Evolutionary conservation across 495 filamentous ascomycete species (phyloP).

Genomic region (Talaromyces proteolyticus): DNA sequence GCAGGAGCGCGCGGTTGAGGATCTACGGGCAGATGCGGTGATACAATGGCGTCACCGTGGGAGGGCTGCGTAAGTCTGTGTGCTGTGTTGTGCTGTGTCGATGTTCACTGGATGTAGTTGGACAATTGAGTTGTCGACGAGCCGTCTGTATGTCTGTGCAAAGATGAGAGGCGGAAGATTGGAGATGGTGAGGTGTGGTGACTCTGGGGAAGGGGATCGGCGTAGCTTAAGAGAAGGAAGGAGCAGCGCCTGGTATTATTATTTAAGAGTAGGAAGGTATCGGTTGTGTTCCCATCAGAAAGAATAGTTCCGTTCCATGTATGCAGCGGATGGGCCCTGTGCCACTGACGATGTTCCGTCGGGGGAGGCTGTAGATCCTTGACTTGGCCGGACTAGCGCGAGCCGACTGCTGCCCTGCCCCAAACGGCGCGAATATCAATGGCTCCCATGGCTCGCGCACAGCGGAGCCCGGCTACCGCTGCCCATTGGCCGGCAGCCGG

Average conservation of each 20-base stretch:
- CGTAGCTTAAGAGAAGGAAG: constrained; percentile 64
- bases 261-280: too few relatives aligned
- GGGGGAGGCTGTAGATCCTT: constrained; percentile 40
- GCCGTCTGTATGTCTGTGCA: too few relatives aligned
- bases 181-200: constrained; percentile 13
- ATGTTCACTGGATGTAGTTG: too few relatives aligned
- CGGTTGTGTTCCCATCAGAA: too few relatives aligned
- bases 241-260: constrained; percentile 27
- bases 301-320: constrained; percentile 1
- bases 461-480: not conserved
- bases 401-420: not conserved
- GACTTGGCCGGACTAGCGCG: constrained; percentile 1
- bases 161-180: too few relatives aligned
- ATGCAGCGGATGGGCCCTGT: constrained; percentile 27
- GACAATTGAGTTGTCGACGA: too few relatives aligned
- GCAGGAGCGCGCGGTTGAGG: too few relatives aligned
- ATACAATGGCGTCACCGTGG: not conserved
- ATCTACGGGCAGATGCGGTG: too few relatives aligned
- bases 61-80: not conserved
- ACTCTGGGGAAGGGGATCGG: constrained; percentile 61
- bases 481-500: not conserved
- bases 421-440: not conserved
- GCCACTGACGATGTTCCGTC: constrained; percentile 45
- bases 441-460: not conserved
- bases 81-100: too few relatives aligned